Evolutionary conservation across 2,329 filamentous ascomycete species (phyloP).

Genomic region (Neurospora sp.): DNA sequence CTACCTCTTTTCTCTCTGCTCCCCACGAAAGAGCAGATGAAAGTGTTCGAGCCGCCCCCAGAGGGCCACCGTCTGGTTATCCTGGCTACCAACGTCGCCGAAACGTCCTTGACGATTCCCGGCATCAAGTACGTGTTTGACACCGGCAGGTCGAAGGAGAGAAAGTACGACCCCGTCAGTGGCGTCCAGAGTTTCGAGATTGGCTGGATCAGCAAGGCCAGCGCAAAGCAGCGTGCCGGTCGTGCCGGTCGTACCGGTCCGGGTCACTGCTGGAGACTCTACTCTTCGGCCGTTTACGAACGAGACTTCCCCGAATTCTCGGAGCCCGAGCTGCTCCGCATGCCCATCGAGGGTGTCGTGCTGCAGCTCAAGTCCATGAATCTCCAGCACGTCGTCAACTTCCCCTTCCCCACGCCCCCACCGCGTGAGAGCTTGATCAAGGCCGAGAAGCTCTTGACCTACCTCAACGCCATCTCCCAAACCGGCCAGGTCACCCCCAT

Average conservation of each 20-base stretch:
- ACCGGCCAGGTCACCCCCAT: slow-evolving; percentile 67
- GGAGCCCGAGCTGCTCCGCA: slow-evolving; percentile 79
- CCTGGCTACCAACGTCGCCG: slow-evolving; percentile 89
- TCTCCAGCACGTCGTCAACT: slow-evolving; percentile 80
- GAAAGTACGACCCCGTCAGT: slow-evolving; percentile 75
- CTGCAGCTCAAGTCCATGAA: slow-evolving; percentile 93
- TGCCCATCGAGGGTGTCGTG: slow-evolving; percentile 87
- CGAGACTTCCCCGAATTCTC: slow-evolving; percentile 79
- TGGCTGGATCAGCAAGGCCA: slow-evolving; percentile 96
- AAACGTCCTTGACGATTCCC: slow-evolving; percentile 94
- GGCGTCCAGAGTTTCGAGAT: slow-evolving; percentile 95
- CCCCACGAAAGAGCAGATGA: slow-evolving; percentile 80
- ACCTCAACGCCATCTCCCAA: slow-evolving; percentile 68
- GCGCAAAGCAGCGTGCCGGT: slow-evolving; percentile 81
- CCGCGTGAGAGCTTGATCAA: slow-evolving; percentile 64
- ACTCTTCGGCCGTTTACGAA: slow-evolving; percentile 90
- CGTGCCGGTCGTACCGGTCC: slow-evolving; percentile 92
- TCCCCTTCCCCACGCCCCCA: slow-evolving; percentile 90
- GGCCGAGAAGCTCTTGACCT: slow-evolving; percentile 77
- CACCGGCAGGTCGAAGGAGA: slow-evolving; percentile 84
- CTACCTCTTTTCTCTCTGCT: slow-evolving; percentile 91
- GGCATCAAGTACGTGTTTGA: slow-evolving; percentile 95
- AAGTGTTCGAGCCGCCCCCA: slow-evolving; percentile 77
- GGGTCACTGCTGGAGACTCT: slow-evolving; percentile 89
- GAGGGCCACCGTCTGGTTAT: slow-evolving; percentile 78